Evolutionary conservation across 2,329 filamentous ascomycete species (phyloP).

Genomic region (Microdochium trichocladiopsis): DNA sequence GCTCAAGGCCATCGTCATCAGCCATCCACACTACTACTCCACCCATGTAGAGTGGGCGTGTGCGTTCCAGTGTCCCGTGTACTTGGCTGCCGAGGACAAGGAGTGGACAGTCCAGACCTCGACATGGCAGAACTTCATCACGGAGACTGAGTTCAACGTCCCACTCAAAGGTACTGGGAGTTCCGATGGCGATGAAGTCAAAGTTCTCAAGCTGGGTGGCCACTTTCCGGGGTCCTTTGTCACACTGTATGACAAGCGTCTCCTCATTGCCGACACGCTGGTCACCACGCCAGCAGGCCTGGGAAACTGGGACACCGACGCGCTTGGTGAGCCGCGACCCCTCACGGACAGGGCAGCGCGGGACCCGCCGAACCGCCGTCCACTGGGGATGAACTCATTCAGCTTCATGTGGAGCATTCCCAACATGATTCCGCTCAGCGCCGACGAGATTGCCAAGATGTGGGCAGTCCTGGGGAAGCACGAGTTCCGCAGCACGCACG

Average conservation of each 20-base stretch:
- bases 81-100: slow-evolving; percentile 57
- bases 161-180: slow-evolving; percentile 19
- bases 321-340: slow-evolving; percentile 23
- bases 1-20: slow-evolving; percentile 65
- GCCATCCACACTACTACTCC: slow-evolving; percentile 77
- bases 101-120: slow-evolving; percentile 51
- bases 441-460: slow-evolving; percentile 57
- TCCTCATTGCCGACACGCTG: slow-evolving; percentile 75
- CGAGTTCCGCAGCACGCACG: slow-evolving; percentile 60
- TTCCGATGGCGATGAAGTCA: slow-evolving; percentile 31
- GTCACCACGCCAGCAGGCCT: slow-evolving; percentile 58
- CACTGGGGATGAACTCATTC: slow-evolving; percentile 44
- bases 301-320: slow-evolving; percentile 38
- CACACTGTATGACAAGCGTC: slow-evolving; percentile 48
- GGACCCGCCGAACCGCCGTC: slow-evolving; percentile 26
- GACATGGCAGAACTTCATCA: slow-evolving; percentile 39
- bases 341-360: slow-evolving; percentile 29
- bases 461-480: slow-evolving; percentile 59
- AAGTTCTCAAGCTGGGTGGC: slow-evolving; percentile 64
- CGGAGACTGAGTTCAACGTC: slow-evolving; percentile 31
- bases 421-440: slow-evolving; percentile 65
- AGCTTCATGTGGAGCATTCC: slow-evolving; percentile 73
- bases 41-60: slow-evolving; percentile 69
- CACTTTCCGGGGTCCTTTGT: slow-evolving; percentile 75
- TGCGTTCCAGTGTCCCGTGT: slow-evolving; percentile 64